Evolutionary conservation across 768 basidiomycete genomes (phyloP), one percentile per base, ranked within the genome.

Genomic region (Leucosporidium creatinivorum): DNA sequence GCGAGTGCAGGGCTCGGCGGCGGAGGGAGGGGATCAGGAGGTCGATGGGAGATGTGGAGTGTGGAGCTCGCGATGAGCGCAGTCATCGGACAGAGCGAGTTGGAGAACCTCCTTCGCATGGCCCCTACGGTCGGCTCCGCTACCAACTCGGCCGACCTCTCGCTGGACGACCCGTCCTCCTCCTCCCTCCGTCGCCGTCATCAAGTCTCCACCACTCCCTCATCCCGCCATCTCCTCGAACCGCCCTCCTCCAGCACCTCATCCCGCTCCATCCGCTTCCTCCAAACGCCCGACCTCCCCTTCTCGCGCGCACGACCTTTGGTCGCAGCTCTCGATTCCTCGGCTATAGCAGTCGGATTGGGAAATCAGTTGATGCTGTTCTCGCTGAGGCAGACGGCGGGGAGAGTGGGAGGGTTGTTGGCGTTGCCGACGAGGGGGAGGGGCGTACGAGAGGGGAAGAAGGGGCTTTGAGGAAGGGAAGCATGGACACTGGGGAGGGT

Each of bases 41-140:
- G 44, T 44, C 60, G 60, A 1, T 71, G 70, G 70, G 63, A 71
- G 51, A 56, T 71, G 12, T 71, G 70, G 70, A 28, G 62, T 55
- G 1, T 15, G 63, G 56, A 67, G 60, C 15, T n/a, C 26, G 9
- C 57, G 10, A 44, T 44, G 39, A 13, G 39, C 39, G 39, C 39
- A 3, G 39, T 17, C 2, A 44, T 44, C 13, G 39, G 39, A 13
- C 39, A 44, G 39, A 44, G 39, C 39, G 39, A 44, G 39, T 44
- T 70, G 7, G 26, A 10, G 1, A 33, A 23, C 17, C 25, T 70
- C 26, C 61, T 67, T 4, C 7, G 30, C 6, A 21, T 17, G 5
- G 44, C 62, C 4, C 4, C 26, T 7, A 0, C 9, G 13, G 36
- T 17, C 51, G 28, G 8, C 19, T 21, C 36, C 55, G 51, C 55